Conservation (phyloP, 1,139 yeast species). For the Pichia terricola region DNA sequence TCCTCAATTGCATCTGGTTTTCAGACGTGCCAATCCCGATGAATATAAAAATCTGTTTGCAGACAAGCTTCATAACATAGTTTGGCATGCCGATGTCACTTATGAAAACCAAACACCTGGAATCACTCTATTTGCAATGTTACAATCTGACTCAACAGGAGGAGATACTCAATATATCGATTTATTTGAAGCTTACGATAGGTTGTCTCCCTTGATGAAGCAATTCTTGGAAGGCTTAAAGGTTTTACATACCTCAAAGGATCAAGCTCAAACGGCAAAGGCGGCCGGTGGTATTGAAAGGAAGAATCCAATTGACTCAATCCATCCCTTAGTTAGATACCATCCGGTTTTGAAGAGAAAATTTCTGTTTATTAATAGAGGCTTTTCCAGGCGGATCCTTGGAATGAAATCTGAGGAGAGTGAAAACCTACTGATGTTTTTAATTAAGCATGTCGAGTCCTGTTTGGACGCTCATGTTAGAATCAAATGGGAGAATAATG, state of each 20-base stretch:
- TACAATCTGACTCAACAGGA: slow-evolving; percentile 30
- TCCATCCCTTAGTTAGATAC: slow-evolving; percentile 60
- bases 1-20: too few relatives aligned
- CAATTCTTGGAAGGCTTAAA: slow-evolving; percentile 53
- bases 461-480: slow-evolving; percentile 48
- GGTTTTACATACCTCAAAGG: slow-evolving; percentile 40
- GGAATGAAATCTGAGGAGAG: slow-evolving; percentile 62
- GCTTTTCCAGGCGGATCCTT: slow-evolving; percentile 51
- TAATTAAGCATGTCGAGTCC: slow-evolving; percentile 41
- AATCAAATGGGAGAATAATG: slow-evolving; percentile 46
- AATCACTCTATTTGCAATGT: slow-evolving; percentile 49
- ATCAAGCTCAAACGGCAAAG: too few relatives aligned
- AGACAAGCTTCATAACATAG: slow-evolving; percentile 13
- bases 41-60: slow-evolving; percentile 29
- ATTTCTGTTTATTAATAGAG: slow-evolving; percentile 47
- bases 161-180: slow-evolving; percentile 68
- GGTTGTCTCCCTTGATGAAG: slow-evolving; percentile 54
- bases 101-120: slow-evolving; percentile 68
- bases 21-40: too few relatives aligned
- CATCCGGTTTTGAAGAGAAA: slow-evolving; percentile 64
- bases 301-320: slow-evolving; percentile 45
- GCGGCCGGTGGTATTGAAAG: slow-evolving; percentile 52
- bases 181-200: slow-evolving; percentile 54
- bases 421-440: slow-evolving; percentile 42
- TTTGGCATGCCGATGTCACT: slow-evolving; percentile 64